Conservation (phyloP, 2,329 filamentous ascomycete genomes). For the Aureobasidium zeae region DNA sequence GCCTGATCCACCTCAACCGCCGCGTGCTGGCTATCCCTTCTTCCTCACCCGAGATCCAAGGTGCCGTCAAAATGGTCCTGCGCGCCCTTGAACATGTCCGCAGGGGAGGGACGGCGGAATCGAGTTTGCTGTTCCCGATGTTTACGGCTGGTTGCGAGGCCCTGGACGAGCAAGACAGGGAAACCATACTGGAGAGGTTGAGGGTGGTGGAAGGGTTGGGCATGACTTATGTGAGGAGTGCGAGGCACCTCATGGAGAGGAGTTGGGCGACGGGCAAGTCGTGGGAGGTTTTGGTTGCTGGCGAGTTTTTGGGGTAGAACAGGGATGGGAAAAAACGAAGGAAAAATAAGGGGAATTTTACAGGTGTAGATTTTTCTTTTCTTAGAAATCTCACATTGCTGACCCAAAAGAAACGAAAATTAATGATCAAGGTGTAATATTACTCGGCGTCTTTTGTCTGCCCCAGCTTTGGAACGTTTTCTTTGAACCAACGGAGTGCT, state of each 20-base stretch:
- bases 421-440: too few species aligned
- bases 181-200: slow-evolving; percentile 56
- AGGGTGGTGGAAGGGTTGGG: slow-evolving; percentile 61
- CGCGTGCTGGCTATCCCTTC: slow-evolving; percentile 57
- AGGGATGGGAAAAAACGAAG: too few species aligned
- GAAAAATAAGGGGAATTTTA: too few species aligned
- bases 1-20: slow-evolving; percentile 64
- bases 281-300: slow-evolving; percentile 59
- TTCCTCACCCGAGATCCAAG: slow-evolving; percentile 51
- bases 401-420: too few species aligned
- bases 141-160: slow-evolving; percentile 76
- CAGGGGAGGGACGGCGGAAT: slow-evolving; percentile 60
- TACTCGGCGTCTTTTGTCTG: background rate
- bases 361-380: too few species aligned
- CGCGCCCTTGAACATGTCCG: slow-evolving; percentile 53
- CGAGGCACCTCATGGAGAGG: slow-evolving; percentile 56
- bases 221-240: slow-evolving; percentile 62
- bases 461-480: too few species aligned
- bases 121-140: slow-evolving; percentile 68
- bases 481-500: too few species aligned
- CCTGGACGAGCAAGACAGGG: slow-evolving; percentile 45
- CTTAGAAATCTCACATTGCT: too few species aligned
- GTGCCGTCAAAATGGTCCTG: slow-evolving; percentile 55
- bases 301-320: slow-evolving; percentile 58
- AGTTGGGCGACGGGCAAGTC: slow-evolving; percentile 59